Conservation (phyloP, 208 protist species). For the Acanthamoeba lenticulata region DNA sequence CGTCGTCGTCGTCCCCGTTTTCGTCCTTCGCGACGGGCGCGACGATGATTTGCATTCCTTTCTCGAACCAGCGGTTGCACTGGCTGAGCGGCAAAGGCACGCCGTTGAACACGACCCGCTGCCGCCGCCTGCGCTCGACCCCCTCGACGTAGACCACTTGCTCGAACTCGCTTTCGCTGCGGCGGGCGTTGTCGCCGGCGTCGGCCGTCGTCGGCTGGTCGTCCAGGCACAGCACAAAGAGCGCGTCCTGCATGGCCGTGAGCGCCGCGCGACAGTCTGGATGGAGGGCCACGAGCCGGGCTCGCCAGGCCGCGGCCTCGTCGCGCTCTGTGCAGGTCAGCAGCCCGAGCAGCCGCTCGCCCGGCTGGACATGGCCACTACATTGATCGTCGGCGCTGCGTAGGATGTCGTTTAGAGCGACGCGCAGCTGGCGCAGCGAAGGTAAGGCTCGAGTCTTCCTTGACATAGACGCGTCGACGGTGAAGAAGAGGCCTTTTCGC, state of each 20-base stretch:
- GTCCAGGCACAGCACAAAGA: conserved; percentile 8
- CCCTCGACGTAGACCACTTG: neutral
- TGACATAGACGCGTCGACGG: neutral
- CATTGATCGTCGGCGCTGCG: neutral
- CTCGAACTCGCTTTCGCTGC: neutral
- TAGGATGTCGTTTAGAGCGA: no score
- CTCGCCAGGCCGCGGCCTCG: neutral
- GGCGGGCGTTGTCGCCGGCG: neutral
- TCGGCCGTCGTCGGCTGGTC: neutral
- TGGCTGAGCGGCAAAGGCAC: neutral
- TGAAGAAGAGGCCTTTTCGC: neutral
- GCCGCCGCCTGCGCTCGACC: neutral
- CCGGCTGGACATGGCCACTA: neutral
- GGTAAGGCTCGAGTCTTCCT: no score
- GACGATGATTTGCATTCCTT: neutral
- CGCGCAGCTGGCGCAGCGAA: neutral
- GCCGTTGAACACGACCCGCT: neutral
- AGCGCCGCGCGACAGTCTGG: neutral
- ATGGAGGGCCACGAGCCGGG: neutral
- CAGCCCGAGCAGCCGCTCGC: neutral
- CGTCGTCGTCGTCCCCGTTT: no score
- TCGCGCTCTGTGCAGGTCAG: neutral
- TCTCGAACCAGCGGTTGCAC: conserved; percentile 5
- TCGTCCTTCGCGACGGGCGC: no score
- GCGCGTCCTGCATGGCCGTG: neutral